A percentile compares a stretch with the other conserved stretches of the same genome.
These are phyloP conservation scores for Sphaerobolus stellatus DNA, from an alignment of 1,284 basidiomycete species.

Conservation along the genomic window DNA sequence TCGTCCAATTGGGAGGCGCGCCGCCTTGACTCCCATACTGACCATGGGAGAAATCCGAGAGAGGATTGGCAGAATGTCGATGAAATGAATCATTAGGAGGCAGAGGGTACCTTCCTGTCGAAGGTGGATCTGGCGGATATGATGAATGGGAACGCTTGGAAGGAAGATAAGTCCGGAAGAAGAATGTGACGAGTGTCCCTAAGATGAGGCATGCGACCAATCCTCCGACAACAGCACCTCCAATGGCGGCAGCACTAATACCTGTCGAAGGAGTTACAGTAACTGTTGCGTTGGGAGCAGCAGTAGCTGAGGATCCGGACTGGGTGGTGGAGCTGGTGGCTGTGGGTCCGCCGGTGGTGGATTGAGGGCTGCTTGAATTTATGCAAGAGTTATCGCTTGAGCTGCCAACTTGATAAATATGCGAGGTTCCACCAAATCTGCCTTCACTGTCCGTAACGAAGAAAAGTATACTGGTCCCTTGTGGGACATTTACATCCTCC, in stretches of 20 bases:
- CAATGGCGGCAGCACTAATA: constrained; percentile 45
- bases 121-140: background rate
- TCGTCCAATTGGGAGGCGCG: background rate
- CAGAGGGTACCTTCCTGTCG: background rate
- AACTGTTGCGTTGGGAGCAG: constrained; percentile 20
- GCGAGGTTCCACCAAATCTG: constrained; percentile 57
- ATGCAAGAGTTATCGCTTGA: constrained; percentile 57
- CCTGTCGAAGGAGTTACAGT: constrained; percentile 24
- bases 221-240: constrained; percentile 57
- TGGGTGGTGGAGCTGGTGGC: constrained; percentile 3
- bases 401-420: constrained; percentile 35
- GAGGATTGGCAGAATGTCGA: background rate
- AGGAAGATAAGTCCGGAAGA: constrained; percentile 27
- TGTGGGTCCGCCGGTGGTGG: constrained; percentile 32
- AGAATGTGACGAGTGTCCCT: constrained; percentile 51
- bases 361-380: constrained; percentile 49
- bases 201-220: constrained; percentile 52
- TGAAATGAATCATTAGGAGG: background rate
- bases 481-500: constrained; percentile 50
- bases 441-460: constrained; percentile 58
- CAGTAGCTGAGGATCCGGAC: too few relatives aligned
- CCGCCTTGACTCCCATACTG: background rate
- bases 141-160: background rate
- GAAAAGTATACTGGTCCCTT: constrained; percentile 62
- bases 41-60: background rate